Base-by-base conservation (phyloP, 2,329 filamentous ascomycete species). In the Mycosphaerella arachidis region DNA sequence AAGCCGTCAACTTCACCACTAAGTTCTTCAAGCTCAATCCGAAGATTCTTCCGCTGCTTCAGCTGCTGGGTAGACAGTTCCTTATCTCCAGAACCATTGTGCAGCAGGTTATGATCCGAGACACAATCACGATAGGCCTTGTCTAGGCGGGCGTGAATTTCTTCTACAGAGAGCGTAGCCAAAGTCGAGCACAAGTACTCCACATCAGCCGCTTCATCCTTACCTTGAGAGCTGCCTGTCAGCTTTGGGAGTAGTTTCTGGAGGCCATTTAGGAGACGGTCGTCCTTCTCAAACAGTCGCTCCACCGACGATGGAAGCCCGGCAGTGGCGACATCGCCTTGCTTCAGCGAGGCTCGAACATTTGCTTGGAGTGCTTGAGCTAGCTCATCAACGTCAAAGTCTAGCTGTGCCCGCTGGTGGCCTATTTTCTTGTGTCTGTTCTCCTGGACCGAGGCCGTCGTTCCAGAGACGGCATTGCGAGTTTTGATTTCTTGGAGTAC, bases 1-100 rank as follows among this genome's bases (percentile, higher is more conserved):
- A 91, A 85, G 0, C 87, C 84, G 0, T 87, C 76, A 45, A 91
- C 86, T 69, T 91, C 88, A 0, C 85, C 78, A 66, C 88, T 87
- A 3, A 91, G 76, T 4, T 86, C 88, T 64, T 89, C 86, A 0
- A 91, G 77, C 68, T 90, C 88, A 33, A 83, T 81, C 66, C 86
- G 82, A 74, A 75, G 9, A 81, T 77, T 53, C 84, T 81, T 5
- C 0, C 60, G 60, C 52, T 71, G 67, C 43, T 68, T 67, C 18
- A 52, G 31, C 45, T 67, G 62, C 31, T 60, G 59, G 1, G 64
- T 62, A 5, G 62, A 52, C 4, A 67, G 61, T 0, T 59, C 50
- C 6, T 37, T 50, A 75, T 76, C 20, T 6, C 57, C n/a, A 7
- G 57, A 53, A 10, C 55, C 59, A 48, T 63, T 57, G 4, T 53